Conservation (phyloP, 371 early-diverging fungal genomes). For the Actinomucor elegans region DNA sequence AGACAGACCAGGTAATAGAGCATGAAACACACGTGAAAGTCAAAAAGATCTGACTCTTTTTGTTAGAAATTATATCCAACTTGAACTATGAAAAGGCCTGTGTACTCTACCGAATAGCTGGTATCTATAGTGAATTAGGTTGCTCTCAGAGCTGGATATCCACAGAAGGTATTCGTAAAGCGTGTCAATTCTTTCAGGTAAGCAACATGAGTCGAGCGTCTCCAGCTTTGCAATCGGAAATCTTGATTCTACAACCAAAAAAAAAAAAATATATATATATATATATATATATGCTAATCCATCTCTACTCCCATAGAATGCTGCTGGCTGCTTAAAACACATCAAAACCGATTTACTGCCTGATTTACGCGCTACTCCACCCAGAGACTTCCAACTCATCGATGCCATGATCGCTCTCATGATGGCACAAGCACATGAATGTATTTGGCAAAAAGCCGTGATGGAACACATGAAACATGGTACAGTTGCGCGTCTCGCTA, state of each 20-base stretch:
- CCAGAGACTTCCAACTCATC: constrained; percentile 65
- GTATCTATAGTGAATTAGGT: constrained; percentile 79
- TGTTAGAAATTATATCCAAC: constrained; percentile 42
- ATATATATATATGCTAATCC: too few relatives aligned
- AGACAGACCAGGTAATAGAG: constrained; percentile 17
- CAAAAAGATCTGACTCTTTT: background rate
- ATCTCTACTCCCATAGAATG: constrained; percentile 43
- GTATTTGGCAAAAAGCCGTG: constrained; percentile 80
- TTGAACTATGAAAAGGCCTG: constrained; percentile 81
- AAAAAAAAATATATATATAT: background rate
- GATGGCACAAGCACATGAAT: constrained; percentile 92
- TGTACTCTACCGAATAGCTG: constrained; percentile 82
- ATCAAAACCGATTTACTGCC: constrained; percentile 56
- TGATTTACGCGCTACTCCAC: constrained; percentile 56
- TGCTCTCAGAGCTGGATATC: constrained; percentile 60
- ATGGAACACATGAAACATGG: constrained; percentile 76
- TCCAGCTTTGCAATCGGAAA: too few relatives aligned
- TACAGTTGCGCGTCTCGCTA: constrained; percentile 75
- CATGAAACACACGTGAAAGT: constrained; percentile 8
- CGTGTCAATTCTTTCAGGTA: constrained; percentile 79
- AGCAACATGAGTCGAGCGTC: too few relatives aligned
- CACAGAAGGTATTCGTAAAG: constrained; percentile 72
- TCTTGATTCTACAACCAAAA: background rate
- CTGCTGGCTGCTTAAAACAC: constrained; percentile 79
- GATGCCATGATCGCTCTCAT: constrained; percentile 67